Evolutionary conservation across 108 stramenopile species (phyloP).

Genomic region (Hondaea fermentalgiana): DNA sequence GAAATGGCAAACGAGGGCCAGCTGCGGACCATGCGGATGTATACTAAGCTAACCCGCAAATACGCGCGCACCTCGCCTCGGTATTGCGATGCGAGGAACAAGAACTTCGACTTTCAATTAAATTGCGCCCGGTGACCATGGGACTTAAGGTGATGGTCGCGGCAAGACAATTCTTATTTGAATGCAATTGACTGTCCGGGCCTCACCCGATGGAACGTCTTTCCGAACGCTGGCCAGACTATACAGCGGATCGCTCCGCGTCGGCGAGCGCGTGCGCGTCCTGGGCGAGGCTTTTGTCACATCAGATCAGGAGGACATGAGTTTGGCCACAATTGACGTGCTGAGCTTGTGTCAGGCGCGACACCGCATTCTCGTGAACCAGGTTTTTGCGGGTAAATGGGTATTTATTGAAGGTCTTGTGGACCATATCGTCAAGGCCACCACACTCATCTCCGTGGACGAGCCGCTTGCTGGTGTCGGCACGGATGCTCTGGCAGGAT

Average conservation of each 20-base stretch:
- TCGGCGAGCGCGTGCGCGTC: slow-evolving; percentile 77
- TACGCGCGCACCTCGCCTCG: too few relatives aligned
- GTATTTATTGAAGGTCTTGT: slow-evolving; percentile 64
- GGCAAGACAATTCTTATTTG: slow-evolving; percentile 78
- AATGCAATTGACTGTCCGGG: slow-evolving; percentile 88
- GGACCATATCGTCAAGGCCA: slow-evolving; percentile 83
- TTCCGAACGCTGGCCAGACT: slow-evolving; percentile 74
- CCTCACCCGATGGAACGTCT: slow-evolving; percentile 62
- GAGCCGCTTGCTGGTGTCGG: slow-evolving; percentile 47
- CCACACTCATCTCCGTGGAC: slow-evolving; percentile 66
- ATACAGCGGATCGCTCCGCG: slow-evolving; percentile 72
- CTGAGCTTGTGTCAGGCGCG: slow-evolving; percentile 79
- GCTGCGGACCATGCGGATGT: too few relatives aligned
- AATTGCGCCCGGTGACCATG: not conserved
- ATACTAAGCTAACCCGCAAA: too few relatives aligned
- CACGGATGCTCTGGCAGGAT: not conserved
- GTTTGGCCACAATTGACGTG: slow-evolving; percentile 64
- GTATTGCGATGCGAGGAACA: too few relatives aligned
- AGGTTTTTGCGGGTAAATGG: slow-evolving; percentile 82
- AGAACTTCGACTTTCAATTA: too few relatives aligned
- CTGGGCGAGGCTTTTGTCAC: slow-evolving; percentile 81
- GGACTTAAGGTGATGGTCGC: slow-evolving; percentile 62
- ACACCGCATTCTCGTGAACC: slow-evolving; percentile 59
- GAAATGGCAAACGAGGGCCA: too few relatives aligned
- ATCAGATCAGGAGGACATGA: slow-evolving; percentile 85